A percentile compares a stretch with the other conserved stretches of the same genome.
phyloP scores from a whole-genome alignment of 2,329 filamentous ascomycete species.

The Elsinoe fawcettii region DNA sequence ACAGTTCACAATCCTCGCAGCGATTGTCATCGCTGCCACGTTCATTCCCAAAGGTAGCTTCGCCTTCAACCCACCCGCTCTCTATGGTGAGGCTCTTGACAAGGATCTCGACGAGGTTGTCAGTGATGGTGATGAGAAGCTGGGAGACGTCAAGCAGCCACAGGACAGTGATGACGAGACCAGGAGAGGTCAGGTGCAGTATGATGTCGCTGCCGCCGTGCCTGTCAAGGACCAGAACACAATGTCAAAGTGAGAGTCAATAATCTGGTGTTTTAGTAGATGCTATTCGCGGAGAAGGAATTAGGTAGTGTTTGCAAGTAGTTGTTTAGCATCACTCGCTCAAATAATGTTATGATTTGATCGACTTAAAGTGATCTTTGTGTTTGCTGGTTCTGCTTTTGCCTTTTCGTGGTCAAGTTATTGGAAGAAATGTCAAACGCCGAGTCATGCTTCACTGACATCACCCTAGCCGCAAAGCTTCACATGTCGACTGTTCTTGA shows the following conservation, averaged over 20 bases:
- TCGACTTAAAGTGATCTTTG: too few species aligned
- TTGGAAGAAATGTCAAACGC: too few species aligned
- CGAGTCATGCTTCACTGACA: neutral
- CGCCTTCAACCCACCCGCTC: conserved; percentile 38
- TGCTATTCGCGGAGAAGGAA: neutral
- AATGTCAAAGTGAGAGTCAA: neutral
- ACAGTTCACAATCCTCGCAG: conserved; percentile 40
- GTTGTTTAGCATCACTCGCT: too few species aligned
- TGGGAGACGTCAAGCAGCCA: neutral
- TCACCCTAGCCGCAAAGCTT: neutral
- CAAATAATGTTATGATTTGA: too few species aligned
- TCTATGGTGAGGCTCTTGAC: conserved; percentile 35
- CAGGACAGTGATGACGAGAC: conserved; percentile 5
- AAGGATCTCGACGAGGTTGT: conserved; percentile 1
- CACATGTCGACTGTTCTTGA: neutral
- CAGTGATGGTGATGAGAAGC: neutral
- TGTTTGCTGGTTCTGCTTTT: too few species aligned
- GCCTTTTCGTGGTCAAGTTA: too few species aligned
- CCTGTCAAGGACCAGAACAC: conserved; percentile 8
- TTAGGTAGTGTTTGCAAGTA: neutral
- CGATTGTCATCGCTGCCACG: conserved; percentile 37
- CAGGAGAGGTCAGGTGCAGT: conserved; percentile 4
- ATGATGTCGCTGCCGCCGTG: conserved; percentile 2
- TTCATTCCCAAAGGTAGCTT: conserved; percentile 41
- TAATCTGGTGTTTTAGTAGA: too few species aligned